Base-by-base conservation (phyloP, 805 yeast genomes). In the Saccharomyces kudriavzevii region DNA sequence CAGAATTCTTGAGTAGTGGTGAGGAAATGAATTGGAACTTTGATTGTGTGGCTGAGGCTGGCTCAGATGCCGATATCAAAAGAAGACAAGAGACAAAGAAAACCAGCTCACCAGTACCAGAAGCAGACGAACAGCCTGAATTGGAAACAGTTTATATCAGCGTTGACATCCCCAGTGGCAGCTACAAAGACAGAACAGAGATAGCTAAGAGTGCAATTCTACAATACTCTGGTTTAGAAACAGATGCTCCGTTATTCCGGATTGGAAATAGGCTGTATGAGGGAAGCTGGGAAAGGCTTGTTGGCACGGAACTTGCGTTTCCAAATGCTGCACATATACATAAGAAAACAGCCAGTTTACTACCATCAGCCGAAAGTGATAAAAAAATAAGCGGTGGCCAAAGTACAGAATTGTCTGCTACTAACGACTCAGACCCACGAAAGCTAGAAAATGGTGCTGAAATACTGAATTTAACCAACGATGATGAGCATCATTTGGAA, bases 1-100 rank as follows among this genome's bases (percentile, higher is more conserved):
- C 89, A 6, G 82, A 78, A 47, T 90, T 85, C 61, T 73, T 92
- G 56, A 67, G 79, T 5, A 70, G 77, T 5, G 98, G 98, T 6
- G 94, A 91, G 62, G 97, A 90, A 68, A 89, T 89, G 95, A 84
- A 88, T 65, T 91, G 97, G 97, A 82, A 84, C 61, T 92, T 90
- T 73, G 81, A 79, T 62, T 75, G 75, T 53, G 82, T 81, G 20
- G 84, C 80, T 59, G 96, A 89, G 71, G 96, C 97, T 5, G 97
- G 97, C 10, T 87, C 96, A 2, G 89, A 84, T 58, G 96, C 85
- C 50, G 97, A 90, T 68, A 82, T 89, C 51, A 81, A 78, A 59
- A 78, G 80, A 14, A 77, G 90, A 64, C 47, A 6, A 50, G 48
- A 13, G 52, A 47, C 31, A 49, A 50, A 20, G 54, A 50, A 5